phyloP scores from a whole-genome alignment of 345 rosid species.

The Aquilaria malaccensis region DNA sequence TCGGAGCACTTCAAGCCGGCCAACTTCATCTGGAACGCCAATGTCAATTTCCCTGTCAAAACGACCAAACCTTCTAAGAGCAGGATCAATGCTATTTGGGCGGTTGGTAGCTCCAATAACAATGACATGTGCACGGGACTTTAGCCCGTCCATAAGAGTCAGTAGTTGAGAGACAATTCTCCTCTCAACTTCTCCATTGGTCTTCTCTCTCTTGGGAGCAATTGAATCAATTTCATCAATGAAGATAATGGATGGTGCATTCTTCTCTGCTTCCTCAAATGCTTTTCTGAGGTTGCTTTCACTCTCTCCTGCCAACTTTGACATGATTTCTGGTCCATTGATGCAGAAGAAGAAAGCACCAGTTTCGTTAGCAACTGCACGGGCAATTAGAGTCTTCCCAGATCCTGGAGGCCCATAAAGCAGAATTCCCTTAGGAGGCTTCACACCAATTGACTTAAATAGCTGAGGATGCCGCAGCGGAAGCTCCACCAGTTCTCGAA shows the following conservation, averaged over 20 bases:
- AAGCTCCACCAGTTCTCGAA: slow-evolving; percentile 89
- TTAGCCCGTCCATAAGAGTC: slow-evolving; percentile 94
- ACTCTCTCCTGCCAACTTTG: slow-evolving; percentile 96
- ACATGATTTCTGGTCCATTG: slow-evolving; percentile 97
- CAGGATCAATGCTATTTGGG: slow-evolving; percentile 93
- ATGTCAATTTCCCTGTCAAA: slow-evolving; percentile 93
- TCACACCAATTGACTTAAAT: slow-evolving; percentile 95
- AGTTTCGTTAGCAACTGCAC: slow-evolving; percentile 95
- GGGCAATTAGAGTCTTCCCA: slow-evolving; percentile 88
- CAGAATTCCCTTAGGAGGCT: slow-evolving; percentile 93
- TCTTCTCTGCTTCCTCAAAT: slow-evolving; percentile 95
- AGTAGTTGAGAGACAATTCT: slow-evolving; percentile 94
- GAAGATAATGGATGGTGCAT: slow-evolving; percentile 92
- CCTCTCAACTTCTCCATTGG: slow-evolving; percentile 96
- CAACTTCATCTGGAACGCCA: slow-evolving; percentile 95
- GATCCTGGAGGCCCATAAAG: slow-evolving; percentile 89
- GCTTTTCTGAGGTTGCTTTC: slow-evolving; percentile 98
- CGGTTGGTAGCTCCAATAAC: slow-evolving; percentile 99
- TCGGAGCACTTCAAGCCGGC: slow-evolving; percentile 98
- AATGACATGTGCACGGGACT: slow-evolving; percentile 87
- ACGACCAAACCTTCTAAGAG: slow-evolving; percentile 91
- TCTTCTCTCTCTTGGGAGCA: slow-evolving; percentile 96
- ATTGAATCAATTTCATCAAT: slow-evolving; percentile 94
- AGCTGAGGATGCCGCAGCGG: slow-evolving; percentile 94
- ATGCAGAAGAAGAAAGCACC: slow-evolving; percentile 97